Percentiles rank a stretch among this genome's conserved stretches.
Evolutionary conservation across 768 basidiomycete species (phyloP).

Genomic region (Multifurca ochricompacta): DNA sequence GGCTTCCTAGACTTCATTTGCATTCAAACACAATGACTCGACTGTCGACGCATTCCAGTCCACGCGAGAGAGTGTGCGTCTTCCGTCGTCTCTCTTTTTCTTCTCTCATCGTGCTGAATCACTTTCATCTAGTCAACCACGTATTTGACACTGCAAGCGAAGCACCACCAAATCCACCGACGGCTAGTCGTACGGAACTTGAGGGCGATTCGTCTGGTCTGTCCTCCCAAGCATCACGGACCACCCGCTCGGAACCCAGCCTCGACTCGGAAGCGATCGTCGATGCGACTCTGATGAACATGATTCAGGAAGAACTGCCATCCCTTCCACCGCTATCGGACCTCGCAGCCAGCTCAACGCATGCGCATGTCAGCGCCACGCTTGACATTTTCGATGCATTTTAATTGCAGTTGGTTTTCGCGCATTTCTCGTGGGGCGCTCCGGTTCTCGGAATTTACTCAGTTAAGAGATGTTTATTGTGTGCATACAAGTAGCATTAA

Average conservation of each 20-base stretch:
- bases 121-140: constrained; percentile 27
- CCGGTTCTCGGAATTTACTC: not conserved
- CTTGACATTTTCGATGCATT: constrained; percentile 24
- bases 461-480: not conserved
- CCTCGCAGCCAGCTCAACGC: constrained; percentile 16
- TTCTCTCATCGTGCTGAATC: not conserved
- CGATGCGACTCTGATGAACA: constrained; percentile 8
- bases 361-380: constrained; percentile 22
- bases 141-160: constrained; percentile 22
- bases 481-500: not conserved
- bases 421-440: not conserved
- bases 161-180: not conserved
- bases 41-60: constrained; percentile 31
- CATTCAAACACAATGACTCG: not conserved
- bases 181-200: not conserved
- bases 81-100: not conserved
- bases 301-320: constrained; percentile 4
- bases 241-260: constrained; percentile 7
- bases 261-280: constrained; percentile 14
- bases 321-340: constrained; percentile 9
- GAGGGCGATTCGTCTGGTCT: not conserved
- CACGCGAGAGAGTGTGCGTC: constrained; percentile 73
- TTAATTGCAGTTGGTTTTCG: not conserved
- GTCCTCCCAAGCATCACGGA: not conserved
- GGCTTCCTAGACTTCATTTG: constrained; percentile 22